These are phyloP conservation scores for Boeremia lycopersici DNA, from an alignment of 2,329 filamentous ascomycete species.

Conservation along the genomic window DNA sequence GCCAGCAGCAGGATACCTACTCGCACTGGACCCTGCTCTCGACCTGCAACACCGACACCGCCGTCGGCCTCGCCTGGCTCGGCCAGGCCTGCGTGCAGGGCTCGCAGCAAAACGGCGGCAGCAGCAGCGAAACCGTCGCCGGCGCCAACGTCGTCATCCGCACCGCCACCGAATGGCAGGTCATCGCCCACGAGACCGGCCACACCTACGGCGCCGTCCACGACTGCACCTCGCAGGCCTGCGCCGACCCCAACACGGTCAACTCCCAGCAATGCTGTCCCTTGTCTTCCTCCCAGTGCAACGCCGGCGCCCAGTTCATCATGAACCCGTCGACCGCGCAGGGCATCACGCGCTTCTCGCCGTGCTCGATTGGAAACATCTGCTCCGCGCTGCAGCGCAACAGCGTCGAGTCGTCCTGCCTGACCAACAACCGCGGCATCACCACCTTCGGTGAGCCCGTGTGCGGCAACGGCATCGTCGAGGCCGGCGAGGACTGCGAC, in stretches of 20 bases:
- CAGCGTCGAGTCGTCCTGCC: slow-evolving; percentile 75
- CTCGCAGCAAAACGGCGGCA: slow-evolving; percentile 53
- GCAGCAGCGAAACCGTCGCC: slow-evolving; percentile 72
- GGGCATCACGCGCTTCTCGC: slow-evolving; percentile 79
- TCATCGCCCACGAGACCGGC: slow-evolving; percentile 91
- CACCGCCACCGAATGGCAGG: slow-evolving; percentile 87
- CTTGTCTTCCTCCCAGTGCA: slow-evolving; percentile 68
- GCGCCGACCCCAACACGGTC: slow-evolving; percentile 65
- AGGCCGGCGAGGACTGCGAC: slow-evolving; percentile 92
- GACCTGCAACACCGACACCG: slow-evolving; percentile 78
- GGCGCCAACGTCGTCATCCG: slow-evolving; percentile 89
- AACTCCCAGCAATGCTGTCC: slow-evolving; percentile 79
- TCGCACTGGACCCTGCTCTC: slow-evolving; percentile 93
- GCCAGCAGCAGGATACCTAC: slow-evolving; percentile 75
- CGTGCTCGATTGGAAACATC: slow-evolving; percentile 90
- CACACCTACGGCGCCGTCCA: slow-evolving; percentile 97
- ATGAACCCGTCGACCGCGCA: slow-evolving; percentile 91
- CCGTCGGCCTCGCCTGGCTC: slow-evolving; percentile 92
- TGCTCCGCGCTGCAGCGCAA: slow-evolving; percentile 82
- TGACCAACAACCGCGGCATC: slow-evolving; percentile 85
- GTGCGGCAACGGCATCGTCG: slow-evolving; percentile 97
- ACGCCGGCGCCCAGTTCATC: slow-evolving; percentile 80
- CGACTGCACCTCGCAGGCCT: slow-evolving; percentile 78
- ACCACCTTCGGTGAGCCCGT: slow-evolving; percentile 80
- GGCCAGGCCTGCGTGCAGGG: slow-evolving; percentile 78